Percentiles rank a stretch among this genome's conserved stretches.
Evolutionary conservation across 768 basidiomycete genomes (phyloP).

Genomic region (Sistotremastrum suecicum): DNA sequence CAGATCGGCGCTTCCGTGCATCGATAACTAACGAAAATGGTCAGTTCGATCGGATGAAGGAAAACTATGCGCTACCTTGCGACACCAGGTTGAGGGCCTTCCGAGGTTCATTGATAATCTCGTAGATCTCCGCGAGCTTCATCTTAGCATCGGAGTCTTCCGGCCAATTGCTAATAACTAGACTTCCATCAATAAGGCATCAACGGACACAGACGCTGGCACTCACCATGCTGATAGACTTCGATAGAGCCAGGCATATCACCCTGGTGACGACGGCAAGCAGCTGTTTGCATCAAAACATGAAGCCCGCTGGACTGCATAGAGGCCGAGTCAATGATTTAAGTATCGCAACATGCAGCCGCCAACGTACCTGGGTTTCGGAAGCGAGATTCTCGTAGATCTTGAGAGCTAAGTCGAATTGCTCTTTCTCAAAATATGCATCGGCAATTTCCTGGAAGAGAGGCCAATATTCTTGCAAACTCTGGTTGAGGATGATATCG

Average conservation of each 20-base stretch:
- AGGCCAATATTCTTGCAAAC: constrained; percentile 61
- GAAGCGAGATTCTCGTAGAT: constrained; percentile 71
- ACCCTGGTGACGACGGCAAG: constrained; percentile 66
- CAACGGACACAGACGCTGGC: background rate
- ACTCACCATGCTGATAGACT: constrained; percentile 68
- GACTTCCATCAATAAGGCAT: background rate
- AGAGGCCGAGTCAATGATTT: background rate
- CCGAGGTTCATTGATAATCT: constrained; percentile 63
- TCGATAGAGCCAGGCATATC: constrained; percentile 66
- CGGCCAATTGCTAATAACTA: constrained; percentile 66
- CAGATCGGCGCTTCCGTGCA: constrained; percentile 11
- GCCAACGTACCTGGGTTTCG: constrained; percentile 46
- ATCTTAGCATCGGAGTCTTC: constrained; percentile 72
- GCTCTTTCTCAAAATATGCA: constrained; percentile 60
- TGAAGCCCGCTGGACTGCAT: constrained; percentile 59
- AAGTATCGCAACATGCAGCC: background rate
- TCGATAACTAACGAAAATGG: constrained; percentile 19
- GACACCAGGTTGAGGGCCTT: constrained; percentile 76
- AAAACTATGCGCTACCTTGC: constrained; percentile 38
- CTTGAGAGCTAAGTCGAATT: constrained; percentile 66
- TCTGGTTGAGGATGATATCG: constrained; percentile 51
- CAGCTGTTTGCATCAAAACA: constrained; percentile 62
- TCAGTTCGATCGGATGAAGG: background rate
- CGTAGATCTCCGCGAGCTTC: constrained; percentile 82
- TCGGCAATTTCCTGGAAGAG: constrained; percentile 78